Evolutionary conservation across 1,284 basidiomycete genomes (phyloP).

Genomic region (Polyporus tsugae): DNA sequence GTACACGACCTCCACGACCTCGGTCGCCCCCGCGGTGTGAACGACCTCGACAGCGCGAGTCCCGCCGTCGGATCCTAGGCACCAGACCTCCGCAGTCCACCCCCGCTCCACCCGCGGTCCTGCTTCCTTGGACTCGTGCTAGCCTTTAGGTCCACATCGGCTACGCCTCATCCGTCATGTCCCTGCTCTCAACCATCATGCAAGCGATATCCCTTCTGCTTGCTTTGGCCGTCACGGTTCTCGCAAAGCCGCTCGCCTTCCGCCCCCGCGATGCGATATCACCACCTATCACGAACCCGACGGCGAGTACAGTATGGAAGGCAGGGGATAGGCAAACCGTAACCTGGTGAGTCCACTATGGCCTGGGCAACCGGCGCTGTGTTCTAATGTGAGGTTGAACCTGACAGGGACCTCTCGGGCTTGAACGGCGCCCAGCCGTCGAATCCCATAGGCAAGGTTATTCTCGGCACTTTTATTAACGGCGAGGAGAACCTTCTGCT

Average conservation of each 20-base stretch:
- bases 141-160: not conserved
- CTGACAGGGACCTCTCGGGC: slow-evolving; percentile 11
- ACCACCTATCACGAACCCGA: slow-evolving; percentile 26
- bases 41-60: not conserved
- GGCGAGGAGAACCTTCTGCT: slow-evolving; percentile 47
- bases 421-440: slow-evolving; percentile 31
- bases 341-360: slow-evolving; percentile 20
- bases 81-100: not conserved
- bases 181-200: slow-evolving; percentile 12
- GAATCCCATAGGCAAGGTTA: slow-evolving; percentile 44
- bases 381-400: not conserved
- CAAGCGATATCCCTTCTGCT: slow-evolving; percentile 12
- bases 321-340: slow-evolving; percentile 23
- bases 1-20: slow-evolving; percentile 8
- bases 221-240: slow-evolving; percentile 4
- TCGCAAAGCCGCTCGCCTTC: slow-evolving; percentile 21
- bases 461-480: slow-evolving; percentile 45
- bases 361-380: not conserved
- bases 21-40: slow-evolving; percentile 3
- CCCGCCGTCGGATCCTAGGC: not conserved
- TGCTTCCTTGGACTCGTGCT: not conserved
- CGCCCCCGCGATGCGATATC: slow-evolving; percentile 22
- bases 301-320: slow-evolving; percentile 23
- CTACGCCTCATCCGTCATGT: slow-evolving; percentile 2
- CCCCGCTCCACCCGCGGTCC: not conserved